phyloP scores from a whole-genome alignment of 2,329 filamentous ascomycete species.

The Aspergillus calidoustus region DNA sequence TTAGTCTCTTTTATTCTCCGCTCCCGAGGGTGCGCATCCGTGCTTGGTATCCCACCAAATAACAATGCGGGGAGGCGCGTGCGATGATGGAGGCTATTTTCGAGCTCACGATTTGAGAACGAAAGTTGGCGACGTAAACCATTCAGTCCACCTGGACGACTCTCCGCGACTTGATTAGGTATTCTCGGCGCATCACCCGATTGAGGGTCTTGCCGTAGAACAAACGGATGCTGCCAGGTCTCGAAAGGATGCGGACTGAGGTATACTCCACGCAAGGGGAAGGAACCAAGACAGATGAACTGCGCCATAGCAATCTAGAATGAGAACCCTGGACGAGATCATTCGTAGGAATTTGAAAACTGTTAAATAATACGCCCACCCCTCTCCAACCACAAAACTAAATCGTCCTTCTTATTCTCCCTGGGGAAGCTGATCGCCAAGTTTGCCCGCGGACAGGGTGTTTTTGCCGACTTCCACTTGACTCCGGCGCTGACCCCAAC shows the following conservation, averaged over 20 bases:
- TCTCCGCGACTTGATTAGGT: background rate
- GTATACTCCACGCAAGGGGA: conserved; percentile 2
- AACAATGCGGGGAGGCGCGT: conserved; percentile 6
- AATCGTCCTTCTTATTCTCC: background rate
- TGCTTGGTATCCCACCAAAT: background rate
- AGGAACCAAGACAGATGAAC: conserved; percentile 7
- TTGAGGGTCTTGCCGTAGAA: background rate
- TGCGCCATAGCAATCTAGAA: background rate
- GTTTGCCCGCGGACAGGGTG: conserved; percentile 22
- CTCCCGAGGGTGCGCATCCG: conserved; percentile 5
- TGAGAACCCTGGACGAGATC: background rate
- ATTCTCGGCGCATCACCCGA: background rate
- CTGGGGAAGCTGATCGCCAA: conserved; percentile 21
- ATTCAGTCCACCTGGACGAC: background rate
- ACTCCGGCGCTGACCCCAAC: conserved; percentile 12
- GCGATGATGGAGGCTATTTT: background rate
- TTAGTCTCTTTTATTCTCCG: background rate
- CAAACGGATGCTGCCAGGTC: background rate
- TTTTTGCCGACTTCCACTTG: conserved; percentile 24
- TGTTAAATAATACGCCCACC: conserved; percentile 2
- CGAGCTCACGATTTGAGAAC: background rate
- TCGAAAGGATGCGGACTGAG: background rate
- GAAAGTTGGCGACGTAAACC: background rate
- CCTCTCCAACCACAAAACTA: background rate
- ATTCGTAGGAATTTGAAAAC: background rate